Conservation (phyloP, 129 eudicot species). For the Daucus carota region DNA sequence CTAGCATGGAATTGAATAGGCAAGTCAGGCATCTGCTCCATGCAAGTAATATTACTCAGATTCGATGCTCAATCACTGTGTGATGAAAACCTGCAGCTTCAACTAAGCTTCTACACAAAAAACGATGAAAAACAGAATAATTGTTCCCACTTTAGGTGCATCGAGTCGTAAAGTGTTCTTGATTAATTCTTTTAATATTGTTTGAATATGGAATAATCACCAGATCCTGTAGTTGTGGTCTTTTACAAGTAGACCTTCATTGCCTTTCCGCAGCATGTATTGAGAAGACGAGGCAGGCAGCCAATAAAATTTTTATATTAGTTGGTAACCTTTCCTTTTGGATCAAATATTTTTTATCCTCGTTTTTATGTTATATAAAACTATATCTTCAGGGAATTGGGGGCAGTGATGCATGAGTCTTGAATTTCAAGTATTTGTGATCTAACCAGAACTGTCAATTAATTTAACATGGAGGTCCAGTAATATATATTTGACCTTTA, state of each 20-base stretch:
- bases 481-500: too few relatives aligned
- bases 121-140: not conserved
- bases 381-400: too few relatives aligned
- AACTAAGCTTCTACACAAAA: not conserved
- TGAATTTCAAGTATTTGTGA: too few relatives aligned
- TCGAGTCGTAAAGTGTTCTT: not conserved
- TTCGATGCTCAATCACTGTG: not conserved
- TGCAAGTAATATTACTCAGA: not conserved
- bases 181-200: not conserved
- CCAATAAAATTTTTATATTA: too few relatives aligned
- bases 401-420: too few relatives aligned
- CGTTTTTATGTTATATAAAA: too few relatives aligned
- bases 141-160: not conserved
- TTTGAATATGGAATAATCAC: not conserved
- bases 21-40: not conserved
- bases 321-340: not conserved
- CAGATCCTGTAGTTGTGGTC: not conserved
- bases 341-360: not conserved
- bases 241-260: not conserved
- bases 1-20: not conserved
- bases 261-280: not conserved
- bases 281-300: not conserved
- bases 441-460: too few relatives aligned
- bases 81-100: not conserved
- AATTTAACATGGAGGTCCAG: too few relatives aligned